Evolutionary conservation across 257 asterid species (phyloP), one percentile per base, ranked within the genome.

Genomic region (Linaria vulgaris): DNA sequence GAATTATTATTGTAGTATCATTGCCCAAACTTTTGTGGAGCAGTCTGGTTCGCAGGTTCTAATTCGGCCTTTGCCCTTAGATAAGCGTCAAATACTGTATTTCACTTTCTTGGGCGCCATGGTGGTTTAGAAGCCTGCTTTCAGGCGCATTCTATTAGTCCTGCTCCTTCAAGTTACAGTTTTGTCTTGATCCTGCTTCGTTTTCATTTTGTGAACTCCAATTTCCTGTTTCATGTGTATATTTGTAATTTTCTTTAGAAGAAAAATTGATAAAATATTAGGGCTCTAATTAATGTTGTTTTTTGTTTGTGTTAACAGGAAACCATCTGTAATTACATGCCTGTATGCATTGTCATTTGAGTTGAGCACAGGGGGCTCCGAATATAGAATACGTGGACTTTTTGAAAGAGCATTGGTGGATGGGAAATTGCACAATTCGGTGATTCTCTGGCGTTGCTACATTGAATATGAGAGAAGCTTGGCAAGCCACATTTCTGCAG

Each of bases 341-440:
- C 78, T 94, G 20, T 84, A 82, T 72, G 86, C 96, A 5, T 62
- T 94, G 71, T 80, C 88, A 14, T 90, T 78, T 69, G 99, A 94
- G 76, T 73, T 94, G 74, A 79, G 84, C 55, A 74, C 56, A 45
- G 90, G 87, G 51, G 81, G 90, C 59, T 69, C 91, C 56, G 72
- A 74, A 67, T 87, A 87, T 66, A 87, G 99, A 78, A 82, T 85
- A 63, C 90, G 88, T 46, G 83, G 95, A 65, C 77, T 94, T 59
- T 94, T 89, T 64, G 99, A 94, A 71, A 82, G 94, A 78, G 94
- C 96, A 1, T 67, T 94, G 68, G 90, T 78, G 76, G 78, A 80
- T 74, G 90, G 71, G 37, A 82, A 72, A 72, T 78, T 94, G 65
- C 91, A 74, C 58, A 73, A 69, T 66, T 79, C 94, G 6, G 97